Base-by-base conservation (phyloP, 495 filamentous ascomycete genomes). In the Acidiella bohemica region DNA sequence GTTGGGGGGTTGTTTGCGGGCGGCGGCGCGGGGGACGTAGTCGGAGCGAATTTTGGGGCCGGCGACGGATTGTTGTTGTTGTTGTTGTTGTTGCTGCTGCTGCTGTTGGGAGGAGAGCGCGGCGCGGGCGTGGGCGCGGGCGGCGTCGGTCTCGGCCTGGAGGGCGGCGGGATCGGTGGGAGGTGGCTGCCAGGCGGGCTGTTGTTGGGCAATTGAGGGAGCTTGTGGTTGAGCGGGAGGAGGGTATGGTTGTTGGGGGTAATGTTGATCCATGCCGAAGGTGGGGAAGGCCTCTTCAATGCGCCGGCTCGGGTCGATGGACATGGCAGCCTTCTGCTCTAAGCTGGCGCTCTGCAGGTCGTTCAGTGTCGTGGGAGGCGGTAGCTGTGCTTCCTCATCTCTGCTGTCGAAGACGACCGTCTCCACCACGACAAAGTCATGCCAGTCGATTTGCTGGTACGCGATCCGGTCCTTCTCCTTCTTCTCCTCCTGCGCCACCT, bases 201-300 rank as follows among this genome's bases (percentile, higher is more conserved):
- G 24, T 19, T 39, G 43, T 10, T 41, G 23, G 5, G 35, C 27
- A 14, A 22, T 16, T 29, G 23, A 21, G 13, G 25, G 39, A 21
- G 35, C 30, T 23, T 33, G 40, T 36, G 42, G 42, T 22, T 39
- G 53, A 10, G n/a, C n/a, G n/a, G n/a, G n/a, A n/a, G n/a, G n/a
- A n/a, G n/a, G n/a, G n/a, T n/a, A n/a, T n/a, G n/a, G n/a, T 20
- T 25, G 13, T 34, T 32, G 0, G 32, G 42, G 29, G 20, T 14
- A 33, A 24, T 46, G 32, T 16, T 19, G 37, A 24, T 49, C 42
- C 25, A 46, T 38, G 0, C 27, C n/a, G 29, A 87, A 83, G 31
- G 75, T 73, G 10, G 90, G 90, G 75, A 93, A 86, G 11, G 88
- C 87, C 66, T 96, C 90, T 64, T 96, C 90, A 45, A 96, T 90